These are phyloP conservation scores for Exobasidium rhododendri DNA, from an alignment of 1,284 basidiomycete genomes.

Conservation along the genomic window DNA sequence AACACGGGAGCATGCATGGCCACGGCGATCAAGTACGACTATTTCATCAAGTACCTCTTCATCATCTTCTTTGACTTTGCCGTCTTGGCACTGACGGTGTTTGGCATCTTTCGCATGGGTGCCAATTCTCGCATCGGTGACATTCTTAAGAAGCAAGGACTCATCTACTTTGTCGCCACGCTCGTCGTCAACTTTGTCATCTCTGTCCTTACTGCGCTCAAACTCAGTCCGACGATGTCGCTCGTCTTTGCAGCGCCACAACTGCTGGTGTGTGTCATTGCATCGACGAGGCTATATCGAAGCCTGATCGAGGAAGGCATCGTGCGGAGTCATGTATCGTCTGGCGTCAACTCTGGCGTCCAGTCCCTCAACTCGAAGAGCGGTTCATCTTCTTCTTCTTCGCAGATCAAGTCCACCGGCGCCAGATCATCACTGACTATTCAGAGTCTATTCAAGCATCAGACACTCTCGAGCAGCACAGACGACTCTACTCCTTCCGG, in stretches of 20 bases:
- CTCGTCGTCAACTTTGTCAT: slow-evolving; percentile 32
- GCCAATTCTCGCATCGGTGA: slow-evolving; percentile 28
- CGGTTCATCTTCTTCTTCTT: no score
- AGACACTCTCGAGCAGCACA: no score
- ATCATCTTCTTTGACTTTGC: slow-evolving; percentile 19
- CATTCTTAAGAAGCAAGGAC: slow-evolving; percentile 32
- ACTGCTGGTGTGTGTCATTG: slow-evolving; percentile 31
- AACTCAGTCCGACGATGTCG: slow-evolving; percentile 38
- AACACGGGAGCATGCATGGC: slow-evolving; percentile 15
- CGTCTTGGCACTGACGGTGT: slow-evolving; percentile 28
- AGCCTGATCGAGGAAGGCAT: slow-evolving; percentile 31
- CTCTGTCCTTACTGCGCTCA: slow-evolving; percentile 26
- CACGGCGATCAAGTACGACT: slow-evolving; percentile 5
- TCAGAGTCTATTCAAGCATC: no score
- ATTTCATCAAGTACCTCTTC: slow-evolving; percentile 21
- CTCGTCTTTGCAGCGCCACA: slow-evolving; percentile 33
- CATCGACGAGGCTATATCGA: slow-evolving; percentile 34
- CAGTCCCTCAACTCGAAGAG: no score
- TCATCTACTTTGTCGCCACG: slow-evolving; percentile 36
- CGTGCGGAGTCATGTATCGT: no score
- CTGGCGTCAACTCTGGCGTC: no score
- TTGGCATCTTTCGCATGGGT: slow-evolving; percentile 30
- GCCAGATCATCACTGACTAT: no score
- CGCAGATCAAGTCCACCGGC: no score
- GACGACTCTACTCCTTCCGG: no score